Percentiles rank a stretch among this genome's conserved stretches.
phyloP scores from a whole-genome alignment of 2,329 filamentous ascomycete species.

The Sclerotinia sclerotiorum region DNA sequence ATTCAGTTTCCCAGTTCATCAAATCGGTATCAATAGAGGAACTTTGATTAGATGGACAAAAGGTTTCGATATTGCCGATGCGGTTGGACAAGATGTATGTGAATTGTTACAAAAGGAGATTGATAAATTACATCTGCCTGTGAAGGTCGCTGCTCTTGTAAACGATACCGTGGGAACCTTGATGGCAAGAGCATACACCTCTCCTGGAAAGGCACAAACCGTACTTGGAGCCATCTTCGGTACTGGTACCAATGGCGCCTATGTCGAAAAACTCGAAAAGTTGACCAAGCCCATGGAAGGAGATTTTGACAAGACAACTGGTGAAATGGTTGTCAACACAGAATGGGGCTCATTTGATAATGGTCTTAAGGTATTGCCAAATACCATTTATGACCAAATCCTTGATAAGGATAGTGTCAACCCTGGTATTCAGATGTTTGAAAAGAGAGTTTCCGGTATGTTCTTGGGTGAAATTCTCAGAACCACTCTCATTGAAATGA shows the following conservation, averaged over 20 bases:
- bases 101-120: slow-evolving; percentile 85
- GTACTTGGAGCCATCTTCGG: slow-evolving; percentile 96
- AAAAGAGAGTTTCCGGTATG: slow-evolving; percentile 98
- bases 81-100: slow-evolving; percentile 92
- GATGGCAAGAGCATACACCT: slow-evolving; percentile 96
- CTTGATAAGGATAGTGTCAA: slow-evolving; percentile 83
- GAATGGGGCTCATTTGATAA: slow-evolving; percentile 99
- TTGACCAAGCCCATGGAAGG: slow-evolving; percentile 74
- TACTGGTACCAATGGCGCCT: slow-evolving; percentile 95
- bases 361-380: slow-evolving; percentile 80
- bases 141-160: slow-evolving; percentile 91
- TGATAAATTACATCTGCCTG: slow-evolving; percentile 79
- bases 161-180: slow-evolving; percentile 98
- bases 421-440: slow-evolving; percentile 96
- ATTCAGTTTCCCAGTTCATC: slow-evolving; percentile 95
- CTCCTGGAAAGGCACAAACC: slow-evolving; percentile 80
- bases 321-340: slow-evolving; percentile 96
- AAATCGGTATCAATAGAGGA: slow-evolving; percentile 93
- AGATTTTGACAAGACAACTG: slow-evolving; percentile 75
- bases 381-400: slow-evolving; percentile 76
- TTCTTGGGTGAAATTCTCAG: slow-evolving; percentile 94
- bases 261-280: slow-evolving; percentile 86
- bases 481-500: slow-evolving; percentile 69
- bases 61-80: slow-evolving; percentile 95
- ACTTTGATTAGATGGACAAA: slow-evolving; percentile 97